A percentile compares a stretch with the other conserved stretches of the same genome.
Evolutionary conservation across 179 eudicot species (phyloP).

Genomic region (Beta macrorhiza): DNA sequence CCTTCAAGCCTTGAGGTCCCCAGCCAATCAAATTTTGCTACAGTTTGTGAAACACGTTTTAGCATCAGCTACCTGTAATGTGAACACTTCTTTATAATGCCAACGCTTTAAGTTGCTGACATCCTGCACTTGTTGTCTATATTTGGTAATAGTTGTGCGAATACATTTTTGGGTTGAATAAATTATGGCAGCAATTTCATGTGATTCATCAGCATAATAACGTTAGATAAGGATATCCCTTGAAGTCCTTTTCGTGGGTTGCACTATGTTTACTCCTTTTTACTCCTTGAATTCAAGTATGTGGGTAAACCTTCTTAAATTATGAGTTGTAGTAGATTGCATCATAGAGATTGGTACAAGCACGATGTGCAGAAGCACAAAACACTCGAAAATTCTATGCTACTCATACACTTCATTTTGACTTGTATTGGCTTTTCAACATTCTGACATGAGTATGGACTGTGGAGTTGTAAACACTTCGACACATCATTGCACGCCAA

Average conservation of each 20-base stretch:
- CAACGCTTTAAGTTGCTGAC: background rate
- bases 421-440: too few species aligned
- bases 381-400: background rate
- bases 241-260: background rate
- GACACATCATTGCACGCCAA: too few species aligned
- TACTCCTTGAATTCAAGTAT: background rate
- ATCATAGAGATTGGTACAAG: background rate
- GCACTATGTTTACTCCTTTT: background rate
- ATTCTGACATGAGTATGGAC: too few species aligned
- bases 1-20: too few species aligned
- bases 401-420: too few species aligned
- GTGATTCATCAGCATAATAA: background rate
- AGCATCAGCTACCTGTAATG: constrained; percentile 6
- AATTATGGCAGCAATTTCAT: background rate
- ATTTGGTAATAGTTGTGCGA: background rate
- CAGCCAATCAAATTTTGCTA: too few species aligned
- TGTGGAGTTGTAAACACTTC: too few species aligned
- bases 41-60: too few species aligned
- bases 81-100: background rate
- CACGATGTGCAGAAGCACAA: background rate
- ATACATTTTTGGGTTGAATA: background rate
- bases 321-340: too few species aligned
- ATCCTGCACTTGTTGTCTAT: background rate
- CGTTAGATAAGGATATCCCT: constrained; percentile 13
- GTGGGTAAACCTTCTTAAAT: background rate